Evolutionary conservation across 495 filamentous ascomycete species (phyloP).

Genomic region (Neurospora sp.): DNA sequence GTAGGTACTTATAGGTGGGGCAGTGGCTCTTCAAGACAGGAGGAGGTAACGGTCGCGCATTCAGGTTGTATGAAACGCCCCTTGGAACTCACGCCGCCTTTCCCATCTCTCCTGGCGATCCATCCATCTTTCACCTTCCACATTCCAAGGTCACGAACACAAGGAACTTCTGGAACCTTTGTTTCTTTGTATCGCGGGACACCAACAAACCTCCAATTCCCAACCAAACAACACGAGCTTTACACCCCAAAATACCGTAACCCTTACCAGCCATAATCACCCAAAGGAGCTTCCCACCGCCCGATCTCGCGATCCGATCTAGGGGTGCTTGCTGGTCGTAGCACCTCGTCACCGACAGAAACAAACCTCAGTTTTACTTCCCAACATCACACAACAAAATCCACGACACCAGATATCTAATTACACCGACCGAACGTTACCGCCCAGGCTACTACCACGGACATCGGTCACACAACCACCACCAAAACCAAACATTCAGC

Average conservation of each 20-base stretch:
- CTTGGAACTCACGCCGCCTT: conserved; percentile 1
- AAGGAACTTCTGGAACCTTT: neutral
- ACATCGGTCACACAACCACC: neutral
- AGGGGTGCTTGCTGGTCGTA: neutral
- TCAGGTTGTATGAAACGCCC: neutral
- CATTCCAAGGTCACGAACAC: neutral
- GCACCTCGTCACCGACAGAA: neutral
- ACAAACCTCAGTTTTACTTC: neutral
- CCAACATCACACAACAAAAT: neutral
- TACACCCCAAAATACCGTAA: neutral
- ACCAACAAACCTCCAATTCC: neutral
- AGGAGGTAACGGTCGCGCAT: neutral
- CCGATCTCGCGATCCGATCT: neutral
- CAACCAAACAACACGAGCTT: neutral
- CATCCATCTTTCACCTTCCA: neutral
- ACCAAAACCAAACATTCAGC: neutral
- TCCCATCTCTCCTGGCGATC: neutral
- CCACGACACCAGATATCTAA: neutral
- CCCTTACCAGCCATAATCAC: neutral
- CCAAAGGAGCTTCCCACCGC: neutral
- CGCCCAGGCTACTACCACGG: neutral
- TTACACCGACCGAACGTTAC: neutral
- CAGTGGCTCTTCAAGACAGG: neutral
- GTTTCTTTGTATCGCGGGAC: neutral
- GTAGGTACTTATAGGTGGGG: neutral